phyloP scores from a whole-genome alignment of 768 basidiomycete species.

The Leccinellum luteum region DNA sequence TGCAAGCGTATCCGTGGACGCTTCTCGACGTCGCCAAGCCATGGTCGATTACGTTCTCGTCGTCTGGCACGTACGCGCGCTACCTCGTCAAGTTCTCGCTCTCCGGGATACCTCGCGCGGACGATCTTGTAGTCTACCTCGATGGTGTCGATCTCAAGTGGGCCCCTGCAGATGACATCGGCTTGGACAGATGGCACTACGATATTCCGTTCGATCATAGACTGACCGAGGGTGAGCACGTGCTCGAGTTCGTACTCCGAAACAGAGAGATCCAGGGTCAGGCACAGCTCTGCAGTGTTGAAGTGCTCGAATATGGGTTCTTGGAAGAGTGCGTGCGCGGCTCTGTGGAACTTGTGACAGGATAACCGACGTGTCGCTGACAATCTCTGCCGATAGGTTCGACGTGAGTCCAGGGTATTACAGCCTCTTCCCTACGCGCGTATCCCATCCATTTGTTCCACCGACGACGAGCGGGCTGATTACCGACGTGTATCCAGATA shows the following conservation, averaged over 20 bases:
- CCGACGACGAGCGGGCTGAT: not conserved
- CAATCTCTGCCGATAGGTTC: constrained; percentile 40
- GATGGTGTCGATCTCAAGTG: constrained; percentile 62
- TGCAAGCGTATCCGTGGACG: constrained; percentile 76
- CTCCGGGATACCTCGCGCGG: constrained; percentile 57
- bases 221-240: constrained; percentile 52
- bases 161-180: constrained; percentile 49
- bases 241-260: constrained; percentile 54
- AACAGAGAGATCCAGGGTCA: constrained; percentile 46
- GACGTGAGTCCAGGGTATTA: constrained; percentile 54
- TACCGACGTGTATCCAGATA: constrained; percentile 39
- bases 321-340: constrained; percentile 50
- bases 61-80: constrained; percentile 60
- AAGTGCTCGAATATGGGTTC: constrained; percentile 70
- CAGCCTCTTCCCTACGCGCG: constrained; percentile 69
- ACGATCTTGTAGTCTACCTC: constrained; percentile 55
- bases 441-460: not conserved
- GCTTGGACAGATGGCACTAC: constrained; percentile 76
- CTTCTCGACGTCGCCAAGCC: constrained; percentile 58
- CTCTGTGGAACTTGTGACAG: no score
- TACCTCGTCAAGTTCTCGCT: constrained; percentile 69
- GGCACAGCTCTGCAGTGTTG: constrained; percentile 76
- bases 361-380: not conserved
- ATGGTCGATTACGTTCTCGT: constrained; percentile 59
- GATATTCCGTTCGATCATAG: constrained; percentile 45